phyloP scores from a whole-genome alignment of 2,329 filamentous ascomycete species.

The Stachybotrys chartarum region DNA sequence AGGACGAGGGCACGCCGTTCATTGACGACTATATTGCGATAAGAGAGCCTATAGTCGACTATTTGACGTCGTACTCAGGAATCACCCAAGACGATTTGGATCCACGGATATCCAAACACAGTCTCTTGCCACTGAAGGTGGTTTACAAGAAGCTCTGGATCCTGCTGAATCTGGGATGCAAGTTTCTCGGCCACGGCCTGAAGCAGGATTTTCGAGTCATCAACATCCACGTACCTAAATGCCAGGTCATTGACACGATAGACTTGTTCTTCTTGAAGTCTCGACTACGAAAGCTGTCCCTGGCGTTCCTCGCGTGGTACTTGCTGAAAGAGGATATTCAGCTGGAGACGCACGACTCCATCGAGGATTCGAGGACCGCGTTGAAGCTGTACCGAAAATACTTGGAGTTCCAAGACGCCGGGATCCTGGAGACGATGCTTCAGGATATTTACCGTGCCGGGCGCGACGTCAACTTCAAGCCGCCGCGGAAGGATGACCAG shows the following conservation, averaged over 20 bases:
- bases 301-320: slow-evolving; percentile 87
- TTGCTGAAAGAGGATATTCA: slow-evolving; percentile 93
- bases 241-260: slow-evolving; percentile 90
- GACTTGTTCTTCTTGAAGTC: slow-evolving; percentile 80
- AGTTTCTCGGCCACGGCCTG: slow-evolving; percentile 89
- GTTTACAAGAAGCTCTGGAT: slow-evolving; percentile 99
- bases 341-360: slow-evolving; percentile 84
- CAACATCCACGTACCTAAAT: slow-evolving; percentile 89
- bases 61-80: slow-evolving; percentile 88
- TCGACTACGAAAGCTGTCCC: slow-evolving; percentile 76
- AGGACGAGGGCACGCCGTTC: slow-evolving; percentile 75
- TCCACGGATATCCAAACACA: slow-evolving; percentile 67
- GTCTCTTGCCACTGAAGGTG: slow-evolving; percentile 78
- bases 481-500: slow-evolving; percentile 38
- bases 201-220: slow-evolving; percentile 96
- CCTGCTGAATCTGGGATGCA: slow-evolving; percentile 85
- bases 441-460: slow-evolving; percentile 70
- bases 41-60: slow-evolving; percentile 87
- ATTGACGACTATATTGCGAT: slow-evolving; percentile 97
- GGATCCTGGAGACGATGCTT: slow-evolving; percentile 74
- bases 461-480: slow-evolving; percentile 42
- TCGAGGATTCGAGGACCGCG: slow-evolving; percentile 90
- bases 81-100: slow-evolving; percentile 84
- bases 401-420: slow-evolving; percentile 79
- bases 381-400: slow-evolving; percentile 85